A percentile compares a stretch with the other conserved stretches of the same genome.
These are phyloP conservation scores for Candida labiduridarum DNA, from an alignment of 1,139 yeast genomes.

Conservation along the genomic window DNA sequence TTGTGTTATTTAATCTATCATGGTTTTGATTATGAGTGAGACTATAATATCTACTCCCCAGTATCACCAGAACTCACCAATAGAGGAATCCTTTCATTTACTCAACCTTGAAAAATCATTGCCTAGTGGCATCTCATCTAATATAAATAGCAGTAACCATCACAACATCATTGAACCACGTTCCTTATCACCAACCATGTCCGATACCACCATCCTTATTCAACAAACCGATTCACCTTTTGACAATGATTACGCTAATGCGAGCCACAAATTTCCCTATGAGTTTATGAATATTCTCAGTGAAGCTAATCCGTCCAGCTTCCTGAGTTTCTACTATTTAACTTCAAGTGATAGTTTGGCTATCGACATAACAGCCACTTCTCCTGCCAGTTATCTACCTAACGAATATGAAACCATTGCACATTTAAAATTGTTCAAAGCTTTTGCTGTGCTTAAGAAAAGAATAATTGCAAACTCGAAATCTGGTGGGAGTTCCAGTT, in stretches of 20 bases:
- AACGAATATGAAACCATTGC: conserved; percentile 17
- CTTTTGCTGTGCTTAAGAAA: conserved; percentile 27
- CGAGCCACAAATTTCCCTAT: neutral
- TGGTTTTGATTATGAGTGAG: neutral
- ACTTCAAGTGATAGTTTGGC: neutral
- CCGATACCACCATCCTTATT: neutral
- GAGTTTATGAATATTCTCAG: neutral
- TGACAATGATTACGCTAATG: neutral
- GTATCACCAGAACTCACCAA: neutral
- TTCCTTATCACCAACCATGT: neutral
- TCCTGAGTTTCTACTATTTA: conserved; percentile 1
- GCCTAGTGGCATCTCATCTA: neutral
- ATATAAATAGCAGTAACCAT: neutral
- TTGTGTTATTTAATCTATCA: neutral
- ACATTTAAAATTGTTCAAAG: conserved; percentile 34
- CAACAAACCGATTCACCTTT: neutral
- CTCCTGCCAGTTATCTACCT: neutral
- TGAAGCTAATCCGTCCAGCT: neutral
- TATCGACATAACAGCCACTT: neutral
- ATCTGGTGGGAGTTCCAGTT: conserved; percentile 11
- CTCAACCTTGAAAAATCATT: neutral
- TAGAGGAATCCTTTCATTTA: neutral
- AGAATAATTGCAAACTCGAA: conserved; percentile 11
- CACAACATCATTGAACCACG: neutral
- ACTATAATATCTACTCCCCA: neutral